phyloP scores from a whole-genome alignment of 108 stramenopile genomes.

The Pseudonitzschia pungens region DNA sequence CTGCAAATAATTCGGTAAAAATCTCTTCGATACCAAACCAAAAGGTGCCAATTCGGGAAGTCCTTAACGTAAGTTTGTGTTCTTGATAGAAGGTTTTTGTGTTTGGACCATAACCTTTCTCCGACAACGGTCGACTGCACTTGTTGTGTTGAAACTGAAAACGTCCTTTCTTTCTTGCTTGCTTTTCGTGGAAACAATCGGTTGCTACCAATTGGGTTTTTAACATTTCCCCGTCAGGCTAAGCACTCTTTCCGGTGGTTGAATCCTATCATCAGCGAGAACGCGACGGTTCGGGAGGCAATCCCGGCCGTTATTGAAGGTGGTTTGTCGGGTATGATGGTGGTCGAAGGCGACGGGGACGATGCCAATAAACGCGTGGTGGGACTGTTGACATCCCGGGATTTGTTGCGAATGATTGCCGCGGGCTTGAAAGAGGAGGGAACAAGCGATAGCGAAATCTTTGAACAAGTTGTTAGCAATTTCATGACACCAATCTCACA shows the following conservation, averaged over 20 bases:
- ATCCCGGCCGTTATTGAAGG: constrained; percentile 69
- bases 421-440: constrained; percentile 55
- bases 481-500: constrained; percentile 84
- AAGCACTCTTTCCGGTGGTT: constrained; percentile 85
- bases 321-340: constrained; percentile 83
- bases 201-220: background rate
- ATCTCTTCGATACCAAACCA: background rate
- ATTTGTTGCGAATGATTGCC: constrained; percentile 74
- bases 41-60: constrained; percentile 54
- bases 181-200: background rate
- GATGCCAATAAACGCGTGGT: constrained; percentile 45
- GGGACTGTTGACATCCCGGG: constrained; percentile 75
- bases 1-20: background rate
- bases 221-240: background rate
- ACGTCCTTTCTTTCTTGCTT: background rate
- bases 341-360: constrained; percentile 48
- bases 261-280: constrained; percentile 61
- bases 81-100: background rate
- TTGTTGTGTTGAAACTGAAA: background rate
- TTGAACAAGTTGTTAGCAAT: constrained; percentile 43
- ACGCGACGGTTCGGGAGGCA: constrained; percentile 66
- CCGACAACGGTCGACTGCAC: no score
- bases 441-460: constrained; percentile 38
- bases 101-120: no score
- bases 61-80: constrained; percentile 43